Conservation (phyloP, 1,284 basidiomycete species). For the Cutaneotrichosporon spelunceum region DNA sequence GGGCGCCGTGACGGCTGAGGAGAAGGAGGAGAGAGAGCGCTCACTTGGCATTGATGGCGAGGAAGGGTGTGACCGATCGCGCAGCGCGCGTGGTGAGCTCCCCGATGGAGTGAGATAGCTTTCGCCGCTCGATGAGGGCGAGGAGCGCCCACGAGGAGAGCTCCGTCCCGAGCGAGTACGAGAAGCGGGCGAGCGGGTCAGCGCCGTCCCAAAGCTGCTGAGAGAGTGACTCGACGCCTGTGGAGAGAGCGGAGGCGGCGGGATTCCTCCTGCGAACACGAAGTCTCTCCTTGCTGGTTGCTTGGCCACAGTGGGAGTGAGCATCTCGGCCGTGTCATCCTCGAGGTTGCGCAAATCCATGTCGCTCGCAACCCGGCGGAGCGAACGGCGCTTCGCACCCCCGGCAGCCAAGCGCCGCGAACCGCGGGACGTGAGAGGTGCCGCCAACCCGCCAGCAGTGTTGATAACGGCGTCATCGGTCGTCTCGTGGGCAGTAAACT, state of each 20-base stretch:
- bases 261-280: constrained; percentile 39
- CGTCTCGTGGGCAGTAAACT: constrained; percentile 15
- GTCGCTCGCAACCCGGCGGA: constrained; percentile 48
- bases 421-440: constrained; percentile 39
- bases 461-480: constrained; percentile 46
- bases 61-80: background rate
- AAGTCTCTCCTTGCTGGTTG: constrained; percentile 38
- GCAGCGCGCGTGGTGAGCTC: background rate
- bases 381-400: constrained; percentile 29
- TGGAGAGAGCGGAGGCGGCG: constrained; percentile 27
- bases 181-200: background rate
- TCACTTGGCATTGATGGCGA: background rate
- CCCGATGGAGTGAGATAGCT: background rate
- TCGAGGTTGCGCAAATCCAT: constrained; percentile 44
- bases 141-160: background rate
- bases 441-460: constrained; percentile 41
- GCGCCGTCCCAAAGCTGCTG: background rate
- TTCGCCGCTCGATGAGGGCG: background rate
- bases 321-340: background rate
- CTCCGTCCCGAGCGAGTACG: background rate
- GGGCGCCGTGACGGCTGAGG: background rate
- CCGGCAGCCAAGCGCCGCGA: constrained; percentile 42
- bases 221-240: constrained; percentile 8
- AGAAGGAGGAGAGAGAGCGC: background rate
- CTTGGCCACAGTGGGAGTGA: constrained; percentile 6